Evolutionary conservation across 495 filamentous ascomycete genomes (phyloP).

Genomic region (Trichoderma orchidacearum): DNA sequence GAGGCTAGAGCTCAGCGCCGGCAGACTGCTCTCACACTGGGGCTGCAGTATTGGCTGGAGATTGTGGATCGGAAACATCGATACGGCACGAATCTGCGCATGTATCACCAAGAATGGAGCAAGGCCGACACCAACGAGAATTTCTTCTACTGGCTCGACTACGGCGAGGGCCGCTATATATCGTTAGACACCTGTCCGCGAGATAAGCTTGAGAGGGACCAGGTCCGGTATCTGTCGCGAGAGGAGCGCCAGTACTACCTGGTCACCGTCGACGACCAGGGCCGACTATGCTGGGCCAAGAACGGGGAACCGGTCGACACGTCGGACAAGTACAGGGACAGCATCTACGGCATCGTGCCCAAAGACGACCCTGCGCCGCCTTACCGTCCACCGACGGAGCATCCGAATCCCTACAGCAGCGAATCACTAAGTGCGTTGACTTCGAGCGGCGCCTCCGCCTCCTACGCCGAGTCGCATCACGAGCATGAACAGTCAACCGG

Average conservation of each 20-base stretch:
- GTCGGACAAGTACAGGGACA: slow-evolving; percentile 60
- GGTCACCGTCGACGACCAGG: slow-evolving; percentile 52
- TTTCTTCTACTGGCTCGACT: slow-evolving; percentile 94
- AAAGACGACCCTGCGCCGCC: slow-evolving; percentile 44
- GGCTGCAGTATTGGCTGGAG: slow-evolving; percentile 80
- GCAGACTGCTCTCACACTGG: slow-evolving; percentile 64
- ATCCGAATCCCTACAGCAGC: slow-evolving; percentile 2
- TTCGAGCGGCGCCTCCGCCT: slow-evolving; percentile 1
- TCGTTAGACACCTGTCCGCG: slow-evolving; percentile 47
- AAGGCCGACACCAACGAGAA: slow-evolving; percentile 62
- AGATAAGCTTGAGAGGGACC: slow-evolving; percentile 51
- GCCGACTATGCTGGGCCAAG: slow-evolving; percentile 66
- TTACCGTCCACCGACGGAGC: slow-evolving; percentile 18
- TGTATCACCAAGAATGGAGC: slow-evolving; percentile 80
- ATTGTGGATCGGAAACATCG: slow-evolving; percentile 88
- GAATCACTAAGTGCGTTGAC: slow-evolving; percentile 1
- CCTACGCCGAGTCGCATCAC: slow-evolving; percentile 3
- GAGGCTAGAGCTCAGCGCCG: slow-evolving; percentile 30
- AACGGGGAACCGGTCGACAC: slow-evolving; percentile 68
- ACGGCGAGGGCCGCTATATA: slow-evolving; percentile 53
- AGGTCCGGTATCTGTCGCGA: slow-evolving; percentile 57
- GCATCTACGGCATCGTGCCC: slow-evolving; percentile 61
- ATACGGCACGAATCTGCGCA: slow-evolving; percentile 71
- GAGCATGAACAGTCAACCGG: slow-evolving; percentile 22
- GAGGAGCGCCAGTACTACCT: slow-evolving; percentile 64